Percentiles rank a stretch among this genome's conserved stretches.
Conservation (phyloP, 2,329 filamentous ascomycete genomes). For the Fonsecaea pedrosoi region DNA sequence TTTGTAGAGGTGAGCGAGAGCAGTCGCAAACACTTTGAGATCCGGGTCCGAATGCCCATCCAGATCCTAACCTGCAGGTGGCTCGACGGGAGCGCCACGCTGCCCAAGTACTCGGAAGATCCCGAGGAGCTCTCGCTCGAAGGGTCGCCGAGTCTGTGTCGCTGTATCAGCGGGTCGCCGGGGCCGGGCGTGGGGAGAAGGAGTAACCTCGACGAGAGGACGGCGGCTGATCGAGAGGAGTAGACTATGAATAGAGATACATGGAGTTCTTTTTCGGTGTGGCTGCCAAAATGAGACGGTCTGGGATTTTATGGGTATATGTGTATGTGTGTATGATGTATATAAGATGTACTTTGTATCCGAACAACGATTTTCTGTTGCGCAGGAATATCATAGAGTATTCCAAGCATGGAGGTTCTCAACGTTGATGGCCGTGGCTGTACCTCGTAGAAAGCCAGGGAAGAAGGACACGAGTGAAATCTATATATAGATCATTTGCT, state of each 20-base stretch:
- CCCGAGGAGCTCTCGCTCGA: constrained; percentile 5
- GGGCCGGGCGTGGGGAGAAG: neutral
- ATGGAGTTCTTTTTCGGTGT: neutral
- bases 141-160: constrained; percentile 9
- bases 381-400: no score
- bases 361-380: no score
- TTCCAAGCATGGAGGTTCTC: no score
- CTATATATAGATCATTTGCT: no score
- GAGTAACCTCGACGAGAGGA: neutral
- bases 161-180: constrained; percentile 1
- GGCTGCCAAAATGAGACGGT: neutral
- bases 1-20: constrained; percentile 15
- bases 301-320: no score
- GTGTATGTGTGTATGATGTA: no score
- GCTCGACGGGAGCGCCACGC: constrained; percentile 15
- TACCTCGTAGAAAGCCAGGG: no score
- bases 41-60: constrained; percentile 15
- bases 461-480: no score
- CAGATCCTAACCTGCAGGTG: constrained; percentile 15
- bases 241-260: neutral
- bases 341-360: no score
- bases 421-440: no score
- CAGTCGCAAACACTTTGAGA: constrained; percentile 17
- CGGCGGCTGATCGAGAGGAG: neutral
- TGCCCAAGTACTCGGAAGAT: constrained; percentile 21